Conservation (phyloP, 176 grass and related monocot species). For the Elymus sibiricus region DNA sequence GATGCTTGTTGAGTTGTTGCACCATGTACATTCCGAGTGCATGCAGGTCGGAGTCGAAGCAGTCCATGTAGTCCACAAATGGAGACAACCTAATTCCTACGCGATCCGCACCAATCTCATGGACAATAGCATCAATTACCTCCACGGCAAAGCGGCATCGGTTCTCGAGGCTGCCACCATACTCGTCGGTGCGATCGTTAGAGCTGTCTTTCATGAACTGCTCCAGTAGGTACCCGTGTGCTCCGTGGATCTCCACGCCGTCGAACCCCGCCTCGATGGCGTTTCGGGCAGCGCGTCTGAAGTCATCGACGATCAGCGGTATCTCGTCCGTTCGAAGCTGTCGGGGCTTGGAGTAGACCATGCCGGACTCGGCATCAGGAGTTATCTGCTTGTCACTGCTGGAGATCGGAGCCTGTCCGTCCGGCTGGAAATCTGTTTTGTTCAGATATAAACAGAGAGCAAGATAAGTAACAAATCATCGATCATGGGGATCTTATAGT, state of each 20-base stretch:
- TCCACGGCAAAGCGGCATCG: slow-evolving; percentile 32
- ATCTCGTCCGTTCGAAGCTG: background rate
- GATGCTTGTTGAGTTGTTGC: slow-evolving; percentile 13
- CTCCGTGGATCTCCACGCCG: slow-evolving; percentile 40
- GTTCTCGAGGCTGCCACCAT: slow-evolving; percentile 34
- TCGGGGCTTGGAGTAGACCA: slow-evolving; percentile 28
- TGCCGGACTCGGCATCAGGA: background rate
- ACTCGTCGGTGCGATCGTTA: slow-evolving; percentile 28
- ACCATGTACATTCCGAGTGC: slow-evolving; percentile 23
- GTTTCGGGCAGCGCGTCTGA: slow-evolving; percentile 12
- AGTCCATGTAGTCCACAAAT: background rate
- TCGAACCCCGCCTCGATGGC: slow-evolving; percentile 28
- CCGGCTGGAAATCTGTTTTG: slow-evolving; percentile 9
- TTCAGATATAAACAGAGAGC: background rate
- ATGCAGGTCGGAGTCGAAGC: background rate
- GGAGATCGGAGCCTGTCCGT: background rate
- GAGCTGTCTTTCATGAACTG: slow-evolving; percentile 48
- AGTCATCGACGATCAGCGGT: slow-evolving; percentile 20
- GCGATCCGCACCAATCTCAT: slow-evolving; percentile 12
- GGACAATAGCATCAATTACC: slow-evolving; percentile 16
- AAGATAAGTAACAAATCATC: background rate
- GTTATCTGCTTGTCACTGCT: slow-evolving; percentile 31
- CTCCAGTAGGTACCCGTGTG: slow-evolving; percentile 26
- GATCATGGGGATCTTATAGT: background rate
- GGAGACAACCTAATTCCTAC: slow-evolving; percentile 29